Evolutionary conservation across 345 rosid genomes (phyloP).

Genomic region (Syzygium aromaticum): DNA sequence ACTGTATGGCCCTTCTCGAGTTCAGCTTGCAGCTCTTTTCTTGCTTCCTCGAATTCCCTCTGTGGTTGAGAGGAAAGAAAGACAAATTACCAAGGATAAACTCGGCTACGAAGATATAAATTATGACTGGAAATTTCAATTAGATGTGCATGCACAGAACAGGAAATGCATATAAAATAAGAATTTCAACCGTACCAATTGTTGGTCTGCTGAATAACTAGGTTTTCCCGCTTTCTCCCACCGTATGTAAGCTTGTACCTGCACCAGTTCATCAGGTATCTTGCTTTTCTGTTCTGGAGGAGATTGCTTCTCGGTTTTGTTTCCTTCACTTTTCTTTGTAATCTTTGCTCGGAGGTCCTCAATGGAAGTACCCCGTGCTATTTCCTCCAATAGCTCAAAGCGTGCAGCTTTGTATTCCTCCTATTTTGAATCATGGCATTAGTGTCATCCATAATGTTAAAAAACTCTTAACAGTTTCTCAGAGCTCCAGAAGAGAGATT

Average conservation of each 20-base stretch:
- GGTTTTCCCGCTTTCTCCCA: conserved; percentile 87
- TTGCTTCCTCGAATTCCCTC: conserved; percentile 71
- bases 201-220: conserved; percentile 36
- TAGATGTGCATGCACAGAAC: background rate
- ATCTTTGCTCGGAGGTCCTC: conserved; percentile 67
- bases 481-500: background rate
- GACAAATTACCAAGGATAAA: background rate
- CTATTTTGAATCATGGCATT: conserved; percentile 23
- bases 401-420: conserved; percentile 96
- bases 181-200: conserved; percentile 1
- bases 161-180: background rate
- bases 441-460: background rate
- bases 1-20: conserved; percentile 44
- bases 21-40: conserved; percentile 52
- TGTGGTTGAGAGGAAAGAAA: conserved; percentile 2
- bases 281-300: conserved; percentile 16
- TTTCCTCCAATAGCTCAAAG: conserved; percentile 73
- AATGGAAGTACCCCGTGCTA: conserved; percentile 65
- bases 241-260: conserved; percentile 52
- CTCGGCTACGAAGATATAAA: background rate
- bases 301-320: conserved; percentile 31
- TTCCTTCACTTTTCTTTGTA: conserved; percentile 37
- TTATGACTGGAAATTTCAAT: background rate
- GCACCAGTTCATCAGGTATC: conserved; percentile 56
- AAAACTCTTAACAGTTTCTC: background rate